phyloP scores from a whole-genome alignment of 169 alveolate genomes.

The Eimeria maxima region DNA sequence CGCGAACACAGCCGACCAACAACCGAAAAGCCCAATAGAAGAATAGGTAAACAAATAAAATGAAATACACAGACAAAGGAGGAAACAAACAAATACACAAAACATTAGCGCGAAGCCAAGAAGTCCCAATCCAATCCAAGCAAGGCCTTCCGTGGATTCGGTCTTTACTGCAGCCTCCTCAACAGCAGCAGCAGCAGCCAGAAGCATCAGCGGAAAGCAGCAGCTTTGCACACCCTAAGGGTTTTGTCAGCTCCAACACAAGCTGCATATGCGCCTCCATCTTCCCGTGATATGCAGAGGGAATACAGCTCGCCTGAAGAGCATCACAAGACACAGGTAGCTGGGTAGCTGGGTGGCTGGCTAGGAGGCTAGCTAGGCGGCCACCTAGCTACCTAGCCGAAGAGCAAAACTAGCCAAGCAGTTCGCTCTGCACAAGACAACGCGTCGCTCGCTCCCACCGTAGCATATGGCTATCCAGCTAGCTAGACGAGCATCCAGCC shows the following conservation, averaged over 20 bases:
- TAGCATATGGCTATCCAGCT: not conserved
- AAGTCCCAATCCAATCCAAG: no score
- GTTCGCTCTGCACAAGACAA: no score
- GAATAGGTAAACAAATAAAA: not conserved
- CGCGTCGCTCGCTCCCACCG: not conserved
- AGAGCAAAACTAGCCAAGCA: no score
- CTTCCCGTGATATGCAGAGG: slow-evolving; percentile 85
- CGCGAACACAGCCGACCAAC: not conserved
- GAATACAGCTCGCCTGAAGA: slow-evolving; percentile 73
- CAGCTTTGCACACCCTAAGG: slow-evolving; percentile 86
- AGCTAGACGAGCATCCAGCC: not conserved
- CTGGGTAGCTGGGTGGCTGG: no score
- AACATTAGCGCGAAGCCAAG: not conserved
- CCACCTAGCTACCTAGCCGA: no score
- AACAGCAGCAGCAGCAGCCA: not conserved
- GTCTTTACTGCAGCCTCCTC: not conserved
- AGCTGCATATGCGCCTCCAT: slow-evolving; percentile 91
- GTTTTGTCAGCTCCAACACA: slow-evolving; percentile 91
- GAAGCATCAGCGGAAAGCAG: not conserved
- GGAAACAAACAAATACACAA: not conserved
- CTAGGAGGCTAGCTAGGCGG: no score
- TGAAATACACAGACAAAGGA: not conserved
- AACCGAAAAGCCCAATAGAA: not conserved
- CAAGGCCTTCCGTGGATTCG: no score
- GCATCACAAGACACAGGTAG: not conserved